A percentile compares a stretch with the other conserved stretches of the same genome.
phyloP scores from a whole-genome alignment of 805 yeast genomes.

The Lachancea dasiensis region DNA sequence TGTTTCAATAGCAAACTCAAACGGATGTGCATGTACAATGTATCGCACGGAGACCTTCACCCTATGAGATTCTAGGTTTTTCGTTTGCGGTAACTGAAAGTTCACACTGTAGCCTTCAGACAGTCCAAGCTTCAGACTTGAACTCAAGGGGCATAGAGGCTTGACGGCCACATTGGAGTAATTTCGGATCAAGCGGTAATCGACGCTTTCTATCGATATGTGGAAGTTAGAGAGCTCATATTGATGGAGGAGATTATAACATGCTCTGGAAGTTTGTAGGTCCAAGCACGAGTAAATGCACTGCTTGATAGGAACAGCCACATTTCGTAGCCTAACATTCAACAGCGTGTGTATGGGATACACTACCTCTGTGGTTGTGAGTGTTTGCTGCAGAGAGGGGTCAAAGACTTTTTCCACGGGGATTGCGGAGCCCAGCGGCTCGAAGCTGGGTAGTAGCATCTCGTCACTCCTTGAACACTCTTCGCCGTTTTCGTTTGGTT shows the following conservation, averaged over 20 bases:
- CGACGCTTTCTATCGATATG: constrained; percentile 1
- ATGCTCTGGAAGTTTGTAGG: constrained; percentile 19
- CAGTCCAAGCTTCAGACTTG: constrained; percentile 19
- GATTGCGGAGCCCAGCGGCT: constrained; percentile 17
- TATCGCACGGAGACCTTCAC: constrained; percentile 24
- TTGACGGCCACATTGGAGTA: constrained; percentile 17
- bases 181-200: constrained; percentile 19
- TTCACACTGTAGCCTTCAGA: constrained; percentile 27
- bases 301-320: constrained; percentile 16
- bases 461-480: constrained; percentile 8
- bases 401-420: neutral
- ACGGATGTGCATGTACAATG: constrained; percentile 1
- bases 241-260: constrained; percentile 1
- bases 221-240: constrained; percentile 1
- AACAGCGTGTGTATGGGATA: constrained; percentile 30
- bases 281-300: constrained; percentile 30
- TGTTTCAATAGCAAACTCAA: constrained; percentile 17
- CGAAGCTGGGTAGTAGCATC: constrained; percentile 23
- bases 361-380: constrained; percentile 1
- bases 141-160: constrained; percentile 19
- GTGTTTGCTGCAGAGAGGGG: neutral
- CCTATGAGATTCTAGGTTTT: constrained; percentile 17
- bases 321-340: constrained; percentile 30
- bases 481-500: neutral
- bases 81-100: constrained; percentile 23